Conservation (phyloP, 495 filamentous ascomycete species). For the Halenospora varia region DNA sequence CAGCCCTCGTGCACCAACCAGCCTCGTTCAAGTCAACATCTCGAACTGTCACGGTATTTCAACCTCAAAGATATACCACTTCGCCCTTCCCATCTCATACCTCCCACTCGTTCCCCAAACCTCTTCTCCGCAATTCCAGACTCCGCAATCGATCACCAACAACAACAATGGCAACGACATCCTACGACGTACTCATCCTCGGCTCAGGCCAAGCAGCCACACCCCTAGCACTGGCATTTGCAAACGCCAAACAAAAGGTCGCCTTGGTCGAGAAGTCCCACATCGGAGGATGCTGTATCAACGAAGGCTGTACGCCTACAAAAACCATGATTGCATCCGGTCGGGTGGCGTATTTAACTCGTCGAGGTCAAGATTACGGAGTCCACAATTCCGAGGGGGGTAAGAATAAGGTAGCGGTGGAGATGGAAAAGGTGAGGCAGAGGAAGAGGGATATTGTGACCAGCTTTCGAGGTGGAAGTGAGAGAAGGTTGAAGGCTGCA, state of each 20-base stretch:
- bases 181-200: conserved; percentile 40
- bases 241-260: conserved; percentile 34
- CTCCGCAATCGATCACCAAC: too few relatives aligned
- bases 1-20: too few relatives aligned
- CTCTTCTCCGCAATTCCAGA: too few relatives aligned
- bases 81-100: too few relatives aligned
- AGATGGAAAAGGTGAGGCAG: conserved; percentile 44
- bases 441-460: conserved; percentile 49
- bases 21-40: too few relatives aligned
- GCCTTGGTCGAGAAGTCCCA: conserved; percentile 40
- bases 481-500: conserved; percentile 31
- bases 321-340: conserved; percentile 50
- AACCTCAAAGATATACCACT: too few relatives aligned
- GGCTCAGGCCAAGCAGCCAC: conserved; percentile 48
- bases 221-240: conserved; percentile 40
- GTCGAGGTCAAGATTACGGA: conserved; percentile 41
- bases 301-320: conserved; percentile 52
- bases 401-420: conserved; percentile 26
- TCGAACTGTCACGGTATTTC: too few relatives aligned
- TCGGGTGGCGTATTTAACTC: conserved; percentile 38
- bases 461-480: conserved; percentile 41
- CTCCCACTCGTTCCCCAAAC: too few relatives aligned
- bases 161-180: too few relatives aligned
- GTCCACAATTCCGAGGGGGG: conserved; percentile 20
- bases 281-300: conserved; percentile 48